Base-by-base conservation (phyloP, 768 basidiomycete species). In the Agrocybe praecox region DNA sequence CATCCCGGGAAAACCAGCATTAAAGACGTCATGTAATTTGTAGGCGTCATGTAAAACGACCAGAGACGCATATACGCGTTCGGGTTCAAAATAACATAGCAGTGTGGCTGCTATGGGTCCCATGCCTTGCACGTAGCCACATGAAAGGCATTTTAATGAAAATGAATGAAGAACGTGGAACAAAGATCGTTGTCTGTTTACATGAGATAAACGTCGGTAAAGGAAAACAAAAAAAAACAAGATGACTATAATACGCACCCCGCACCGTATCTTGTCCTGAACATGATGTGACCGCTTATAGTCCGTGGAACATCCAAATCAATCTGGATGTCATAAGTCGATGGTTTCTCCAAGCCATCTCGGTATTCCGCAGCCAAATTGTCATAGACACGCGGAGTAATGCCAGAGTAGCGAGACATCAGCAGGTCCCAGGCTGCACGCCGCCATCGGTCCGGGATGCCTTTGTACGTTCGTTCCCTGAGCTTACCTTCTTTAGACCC, bases 61-160 rank as follows among this genome's bases (percentile, higher is more conserved):
- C 45, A 98, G 82, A 23, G 87, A 81, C 4, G 89, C 85, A 67
- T 95, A 97, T 5, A 87, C 90, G 51, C 87, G 88, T 74, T 94
- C 92, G 8, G 97, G 94, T 60, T 89, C 88, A 69, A 94, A 89
- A 70, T 98, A 98, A 74, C 91, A 95, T 12, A 98, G 82, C 19
- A 99, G 80, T 1, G 95, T 98, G 1, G 96, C 92, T 0, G 96
- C 94, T 55, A 99, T 92, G 6, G 96, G 92, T 2, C 97, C 96
- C 97, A 99, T 99, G 58, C 97, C 97, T 74, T 99, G 97, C 40
- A 96, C 95, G 69, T 99, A 99, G 15, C 96, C 96, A 59, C 97
- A 98, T 11, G 82, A 77, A 17, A 77, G 70, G 72, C 96, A 98
- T n/a, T 80, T 78, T 18, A 96, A 79, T 1, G 94, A 96, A 69